Base-by-base conservation (phyloP, 257 asterid species). In the Ilex aquifolium region DNA sequence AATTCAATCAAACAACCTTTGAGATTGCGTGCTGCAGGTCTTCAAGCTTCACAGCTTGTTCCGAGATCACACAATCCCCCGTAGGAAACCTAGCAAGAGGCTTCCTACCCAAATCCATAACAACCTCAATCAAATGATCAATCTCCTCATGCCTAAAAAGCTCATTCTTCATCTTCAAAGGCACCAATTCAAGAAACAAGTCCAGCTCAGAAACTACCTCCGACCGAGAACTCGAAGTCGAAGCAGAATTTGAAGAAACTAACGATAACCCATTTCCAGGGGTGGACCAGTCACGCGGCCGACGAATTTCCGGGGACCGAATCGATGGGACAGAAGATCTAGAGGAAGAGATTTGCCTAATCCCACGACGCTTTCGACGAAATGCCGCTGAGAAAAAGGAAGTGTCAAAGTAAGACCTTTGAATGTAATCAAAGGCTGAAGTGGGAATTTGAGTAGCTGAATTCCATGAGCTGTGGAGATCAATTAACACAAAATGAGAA, bases 41-140 rank as follows among this genome's bases (percentile, higher is more conserved):
- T 69, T 92, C 99, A 52, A 76, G 81, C 82, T 65, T 77, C 67
- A 92, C 99, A 10, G 84, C 67, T 56, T 79, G 81, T 48, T 89
- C 95, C 2, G 95, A 87, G 64, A 92, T 82, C 72, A 82, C 77
- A 87, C 96, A 87, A 79, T 89, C 99, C 3, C 97, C 99, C 0
- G 85, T 73, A 16, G 99, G 99, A 68, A 92, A 92, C 39, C 99
- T 86, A 44, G 99, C 99, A 31, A 92, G 80, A 1, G 99, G 97
- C 64, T 85, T 87, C 69, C 99, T 85, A 21, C 99, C 97, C 82
- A 92, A 85, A 82, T 92, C 99, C 99, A 92, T 85, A 21, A 92
- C 97, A 61, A 92, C 89, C 87, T 92, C 99, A 73, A 92, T 78
- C 59, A 92, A 75, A 70, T 84, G 71, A 70, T 75, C 77, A 64